Percentiles rank a stretch among this genome's conserved stretches.
These are phyloP conservation scores for Rhizoclosmatium globosum DNA, from an alignment of 192 early-diverging fungal species.

Conservation along the genomic window DNA sequence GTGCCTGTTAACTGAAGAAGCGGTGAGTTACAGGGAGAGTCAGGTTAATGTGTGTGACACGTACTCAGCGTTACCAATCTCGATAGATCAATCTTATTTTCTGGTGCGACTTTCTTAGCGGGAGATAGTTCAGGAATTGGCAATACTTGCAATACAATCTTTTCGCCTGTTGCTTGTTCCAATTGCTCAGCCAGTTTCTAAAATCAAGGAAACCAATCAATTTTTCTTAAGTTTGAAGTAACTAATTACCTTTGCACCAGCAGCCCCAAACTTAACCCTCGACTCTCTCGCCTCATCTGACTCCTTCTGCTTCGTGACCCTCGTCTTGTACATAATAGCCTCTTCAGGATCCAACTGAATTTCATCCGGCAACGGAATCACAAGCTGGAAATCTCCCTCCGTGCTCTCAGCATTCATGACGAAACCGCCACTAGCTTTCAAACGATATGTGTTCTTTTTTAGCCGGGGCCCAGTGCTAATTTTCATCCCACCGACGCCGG, in stretches of 20 bases:
- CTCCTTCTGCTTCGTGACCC: background rate
- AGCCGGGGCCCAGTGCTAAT: background rate
- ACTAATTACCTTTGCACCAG: background rate
- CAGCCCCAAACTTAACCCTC: background rate
- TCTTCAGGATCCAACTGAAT: background rate
- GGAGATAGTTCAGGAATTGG: background rate
- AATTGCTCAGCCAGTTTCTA: background rate
- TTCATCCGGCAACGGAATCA: conserved; percentile 28
- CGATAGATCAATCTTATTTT: background rate
- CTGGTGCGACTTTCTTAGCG: background rate
- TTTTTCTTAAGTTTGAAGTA: too few relatives aligned
- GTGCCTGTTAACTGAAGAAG: conserved; percentile 16
- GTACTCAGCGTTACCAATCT: conserved; percentile 21
- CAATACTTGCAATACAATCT: background rate
- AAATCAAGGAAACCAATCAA: background rate
- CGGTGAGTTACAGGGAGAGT: background rate
- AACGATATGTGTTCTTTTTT: conserved; percentile 16
- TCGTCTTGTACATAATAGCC: background rate
- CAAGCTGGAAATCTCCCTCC: conserved; percentile 32
- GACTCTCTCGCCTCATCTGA: background rate
- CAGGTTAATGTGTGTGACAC: background rate
- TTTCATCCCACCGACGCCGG: background rate
- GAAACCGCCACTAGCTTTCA: conserved; percentile 26
- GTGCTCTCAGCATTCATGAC: background rate
- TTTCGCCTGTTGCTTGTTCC: background rate